These are phyloP conservation scores for Eimeria acervulina DNA, from an alignment of 169 alveolate genomes.

Conservation along the genomic window DNA sequence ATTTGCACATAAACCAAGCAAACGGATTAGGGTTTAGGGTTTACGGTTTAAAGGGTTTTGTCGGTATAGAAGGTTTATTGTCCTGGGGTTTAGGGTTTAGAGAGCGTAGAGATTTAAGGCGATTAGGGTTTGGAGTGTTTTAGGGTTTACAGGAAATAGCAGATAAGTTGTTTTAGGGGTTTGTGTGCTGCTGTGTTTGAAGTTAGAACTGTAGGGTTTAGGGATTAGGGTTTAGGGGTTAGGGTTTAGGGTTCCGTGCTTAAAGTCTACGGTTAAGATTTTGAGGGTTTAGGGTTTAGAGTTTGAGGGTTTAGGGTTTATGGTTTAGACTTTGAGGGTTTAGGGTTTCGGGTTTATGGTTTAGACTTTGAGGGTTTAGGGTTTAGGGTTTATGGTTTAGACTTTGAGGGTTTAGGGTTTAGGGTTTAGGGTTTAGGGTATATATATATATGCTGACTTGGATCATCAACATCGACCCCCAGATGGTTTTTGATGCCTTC, in stretches of 20 bases:
- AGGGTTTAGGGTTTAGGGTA: not conserved
- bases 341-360: not conserved
- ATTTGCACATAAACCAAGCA: too few relatives aligned
- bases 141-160: too few relatives aligned
- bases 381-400: not conserved
- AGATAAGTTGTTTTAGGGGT: too few relatives aligned
- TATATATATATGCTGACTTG: not conserved
- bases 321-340: slow-evolving; percentile 5
- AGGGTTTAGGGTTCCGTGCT: slow-evolving; percentile 32
- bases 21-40: slow-evolving; percentile 34
- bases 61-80: not conserved
- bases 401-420: too few relatives aligned
- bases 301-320: not conserved
- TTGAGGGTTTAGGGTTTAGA: too few relatives aligned
- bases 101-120: not conserved
- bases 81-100: not conserved
- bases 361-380: not conserved
- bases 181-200: too few relatives aligned
- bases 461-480: slow-evolving; percentile 11
- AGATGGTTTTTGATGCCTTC: not conserved
- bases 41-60: not conserved
- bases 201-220: too few relatives aligned
- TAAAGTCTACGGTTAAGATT: too few relatives aligned
- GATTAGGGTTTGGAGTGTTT: not conserved
- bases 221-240: not conserved